Base-by-base conservation (phyloP, 225 moss, liverwort and hornwort species). In the Polytrichum formosum region DNA sequence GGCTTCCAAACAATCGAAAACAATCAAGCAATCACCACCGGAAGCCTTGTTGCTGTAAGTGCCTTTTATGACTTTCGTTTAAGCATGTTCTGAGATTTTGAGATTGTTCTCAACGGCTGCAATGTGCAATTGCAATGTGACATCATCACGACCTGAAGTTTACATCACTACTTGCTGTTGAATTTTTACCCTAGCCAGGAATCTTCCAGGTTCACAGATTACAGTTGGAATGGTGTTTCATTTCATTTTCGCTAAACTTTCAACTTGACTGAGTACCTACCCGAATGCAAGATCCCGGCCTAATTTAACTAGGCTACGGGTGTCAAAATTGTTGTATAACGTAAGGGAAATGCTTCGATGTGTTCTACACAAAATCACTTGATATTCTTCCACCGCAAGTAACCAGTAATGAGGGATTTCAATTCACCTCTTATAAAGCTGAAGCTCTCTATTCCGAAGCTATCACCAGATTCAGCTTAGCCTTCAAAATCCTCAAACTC, bases 401-500 rank as follows among this genome's bases (percentile, higher is more conserved):
- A 37, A 37, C 10, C 37, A 37, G 37, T 37, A 9, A 37, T 37
- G 37, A 37, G 7, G 37, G 37, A 37, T 8, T 37, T 8, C 37
- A 37, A 37, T 10, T 37, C 37, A 37, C 37, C 9, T 9, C 10
- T 37, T 8, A 37, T 37, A 37, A 37, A 37, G 2, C 37, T 10
- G 10, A 37, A 10, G 37, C 37, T 37, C 37, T 37, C 67, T 98
- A 94, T 75, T 98, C 94, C 75, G 91, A 84, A 53, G 94, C 94
- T 71, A 98, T 82, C 68, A 90, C 84, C 13, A 98, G 84, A 64
- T 37, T 10, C 37, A 98, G 82, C 66, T 94, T 98, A 22, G 94
- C 82, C 84, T 98, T 98, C n/a, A 94, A 83, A 75, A 92, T 75
- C 27, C 88, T 84, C 72, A 98, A 68, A 18, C 84, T 94, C 72